Base-by-base conservation (phyloP, 352 stramenopile genomes). In the Pythium coloratum region DNA sequence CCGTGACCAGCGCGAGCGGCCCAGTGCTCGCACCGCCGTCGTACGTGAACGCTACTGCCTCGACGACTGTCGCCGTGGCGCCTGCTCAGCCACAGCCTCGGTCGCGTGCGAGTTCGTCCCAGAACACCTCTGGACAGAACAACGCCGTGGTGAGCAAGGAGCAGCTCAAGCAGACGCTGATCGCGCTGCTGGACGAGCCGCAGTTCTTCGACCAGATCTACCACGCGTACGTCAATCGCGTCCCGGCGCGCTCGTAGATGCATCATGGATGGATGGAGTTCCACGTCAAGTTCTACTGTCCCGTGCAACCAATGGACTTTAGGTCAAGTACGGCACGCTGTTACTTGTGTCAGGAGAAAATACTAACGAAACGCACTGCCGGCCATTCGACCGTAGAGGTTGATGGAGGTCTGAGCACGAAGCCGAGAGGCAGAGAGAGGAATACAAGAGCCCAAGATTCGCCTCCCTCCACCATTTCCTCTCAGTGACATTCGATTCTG, bases 131-230 rank as follows among this genome's bases (percentile, higher is more conserved):
- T 24, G 64, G 59, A 7, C 50, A 65, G 32, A 54, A n/a, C 2
- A 54, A 12, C 2, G 57, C 69, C n/a, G 66, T 38, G 54, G 82
- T 94, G 51, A 91, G 70, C 80, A 95, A 95, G 76, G 83, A 92
- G 67, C 81, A 94, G 75, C 77, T 95, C 33, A 95, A 95, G 76
- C 82, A 94, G 72, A 89, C 87, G 61, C 75, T 95, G 44, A 86
- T 95, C 60, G 66, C 76, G 47, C 72, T 93, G 64, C 67, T 95
- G 61, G 85, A 95, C 62, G 87, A 95, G 69, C 67, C 82, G 56
- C 76, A 87, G 72, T 95, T 95, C 75, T 91, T 95, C 63, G 84
- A 95, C 66, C 85, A 94, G 77, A 91, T 95, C 66, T 94, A 95
- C 76, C 82, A 92, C 69, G 85, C 85, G 63, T 95, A 93, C 71